Percentiles rank a stretch among this genome's conserved stretches.
phyloP scores from a whole-genome alignment of 2,329 filamentous ascomycete species.

The Sarocladium strictum region DNA sequence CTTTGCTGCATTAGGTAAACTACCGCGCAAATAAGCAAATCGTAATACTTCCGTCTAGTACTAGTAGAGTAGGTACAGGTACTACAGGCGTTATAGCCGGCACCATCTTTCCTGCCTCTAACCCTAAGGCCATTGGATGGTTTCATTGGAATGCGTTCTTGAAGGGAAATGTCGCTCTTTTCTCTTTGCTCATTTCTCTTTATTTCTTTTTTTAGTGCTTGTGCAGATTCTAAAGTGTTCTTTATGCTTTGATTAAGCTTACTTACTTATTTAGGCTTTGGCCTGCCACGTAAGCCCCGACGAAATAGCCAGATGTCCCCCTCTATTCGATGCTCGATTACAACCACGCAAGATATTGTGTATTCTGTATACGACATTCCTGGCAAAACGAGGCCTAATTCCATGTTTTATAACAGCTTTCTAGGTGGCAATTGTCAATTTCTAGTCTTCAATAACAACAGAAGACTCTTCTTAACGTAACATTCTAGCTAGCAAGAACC shows the following conservation, averaged over 20 bases:
- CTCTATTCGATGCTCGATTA: neutral
- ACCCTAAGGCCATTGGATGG: neutral
- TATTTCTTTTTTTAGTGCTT: no score
- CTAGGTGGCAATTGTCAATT: no score
- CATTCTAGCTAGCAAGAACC: neutral
- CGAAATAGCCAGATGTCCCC: neutral
- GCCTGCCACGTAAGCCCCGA: neutral
- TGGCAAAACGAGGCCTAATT: neutral
- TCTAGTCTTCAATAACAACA: no score
- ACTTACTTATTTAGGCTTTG: neutral
- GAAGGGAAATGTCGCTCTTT: neutral
- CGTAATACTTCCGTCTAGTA: no score
- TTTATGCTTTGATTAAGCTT: neutral
- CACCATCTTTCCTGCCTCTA: conserved; percentile 1
- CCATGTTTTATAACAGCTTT: neutral
- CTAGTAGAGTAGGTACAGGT: no score
- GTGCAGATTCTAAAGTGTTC: neutral
- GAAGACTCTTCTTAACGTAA: neutral
- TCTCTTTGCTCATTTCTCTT: no score
- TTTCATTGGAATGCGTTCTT: neutral
- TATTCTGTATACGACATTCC: neutral
- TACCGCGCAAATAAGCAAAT: no score
- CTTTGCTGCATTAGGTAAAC: no score
- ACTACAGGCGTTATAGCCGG: no score
- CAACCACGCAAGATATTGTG: neutral